A percentile compares a stretch with the other conserved stretches of the same genome.
phyloP scores from a whole-genome alignment of 1,284 basidiomycete genomes.

The Leccinum huronense region DNA sequence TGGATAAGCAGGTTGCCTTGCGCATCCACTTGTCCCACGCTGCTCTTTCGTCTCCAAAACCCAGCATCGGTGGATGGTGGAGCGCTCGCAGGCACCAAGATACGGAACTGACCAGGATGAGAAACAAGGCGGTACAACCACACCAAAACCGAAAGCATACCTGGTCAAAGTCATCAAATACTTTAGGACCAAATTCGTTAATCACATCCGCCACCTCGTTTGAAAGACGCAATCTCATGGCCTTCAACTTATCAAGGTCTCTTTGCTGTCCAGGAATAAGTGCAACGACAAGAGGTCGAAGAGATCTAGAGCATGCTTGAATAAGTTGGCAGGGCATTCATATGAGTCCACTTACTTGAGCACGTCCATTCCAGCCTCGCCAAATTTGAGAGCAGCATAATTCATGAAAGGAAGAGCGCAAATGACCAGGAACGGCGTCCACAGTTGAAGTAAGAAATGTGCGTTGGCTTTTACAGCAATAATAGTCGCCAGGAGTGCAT shows the following conservation, averaged over 20 bases:
- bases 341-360: constrained; percentile 69
- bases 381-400: constrained; percentile 95
- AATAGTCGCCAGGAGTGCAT: constrained; percentile 79
- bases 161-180: constrained; percentile 88
- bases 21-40: constrained; percentile 72
- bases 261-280: constrained; percentile 90
- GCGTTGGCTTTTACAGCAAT: constrained; percentile 71
- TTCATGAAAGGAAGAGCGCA: constrained; percentile 84
- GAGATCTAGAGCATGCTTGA: constrained; percentile 59
- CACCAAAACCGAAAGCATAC: constrained; percentile 41
- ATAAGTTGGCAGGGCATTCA: constrained; percentile 37
- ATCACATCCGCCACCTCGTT: constrained; percentile 90
- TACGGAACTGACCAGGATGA: constrained; percentile 58
- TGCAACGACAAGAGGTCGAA: constrained; percentile 89
- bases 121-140: not conserved
- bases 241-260: constrained; percentile 78
- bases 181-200: constrained; percentile 84
- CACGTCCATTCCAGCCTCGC: constrained; percentile 98
- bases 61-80: constrained; percentile 72
- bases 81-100: constrained; percentile 78
- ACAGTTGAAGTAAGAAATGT: constrained; percentile 64
- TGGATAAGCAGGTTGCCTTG: constrained; percentile 77
- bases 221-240: constrained; percentile 76
- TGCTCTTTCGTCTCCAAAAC: constrained; percentile 72
- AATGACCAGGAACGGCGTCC: constrained; percentile 81